Conservation (phyloP, 768 basidiomycete species). For the Coprinopsis strossmayeri region DNA sequence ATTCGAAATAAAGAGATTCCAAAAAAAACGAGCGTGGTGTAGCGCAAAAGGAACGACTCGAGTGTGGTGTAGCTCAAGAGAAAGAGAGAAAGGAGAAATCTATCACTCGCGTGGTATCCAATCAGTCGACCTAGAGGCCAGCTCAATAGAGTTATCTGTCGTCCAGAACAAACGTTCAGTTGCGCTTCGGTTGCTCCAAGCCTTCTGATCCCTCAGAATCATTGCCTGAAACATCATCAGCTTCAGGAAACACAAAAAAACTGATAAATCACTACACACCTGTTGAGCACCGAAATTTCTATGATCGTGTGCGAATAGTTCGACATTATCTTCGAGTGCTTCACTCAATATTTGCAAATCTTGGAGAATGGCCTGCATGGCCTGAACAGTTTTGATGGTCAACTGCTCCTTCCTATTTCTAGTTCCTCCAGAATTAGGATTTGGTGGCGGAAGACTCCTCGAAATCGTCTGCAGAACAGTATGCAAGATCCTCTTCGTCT, state of each 20-base stretch:
- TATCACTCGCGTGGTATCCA: conserved; percentile 71
- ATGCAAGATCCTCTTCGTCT: conserved; percentile 89
- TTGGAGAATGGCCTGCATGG: conserved; percentile 78
- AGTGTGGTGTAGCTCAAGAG: conserved; percentile 6
- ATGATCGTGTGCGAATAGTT: conserved; percentile 88
- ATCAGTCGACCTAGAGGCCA: conserved; percentile 78
- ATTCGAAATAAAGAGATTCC: conserved; percentile 3
- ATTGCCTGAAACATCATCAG: conserved; percentile 57
- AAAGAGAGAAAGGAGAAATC: conserved; percentile 8
- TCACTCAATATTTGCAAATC: conserved; percentile 85
- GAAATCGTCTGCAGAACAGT: conserved; percentile 85
- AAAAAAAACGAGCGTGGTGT: conserved; percentile 5
- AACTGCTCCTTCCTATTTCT: conserved; percentile 77
- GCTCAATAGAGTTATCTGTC: conserved; percentile 83
- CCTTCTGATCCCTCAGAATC: conserved; percentile 92
- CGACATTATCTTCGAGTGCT: conserved; percentile 86
- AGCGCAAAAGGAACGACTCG: too few relatives aligned
- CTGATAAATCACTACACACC: conserved; percentile 36
- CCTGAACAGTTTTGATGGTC: conserved; percentile 65
- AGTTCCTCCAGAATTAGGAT: conserved; percentile 35
- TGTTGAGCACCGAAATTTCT: conserved; percentile 97
- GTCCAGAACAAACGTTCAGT: conserved; percentile 93
- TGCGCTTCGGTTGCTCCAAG: conserved; percentile 87
- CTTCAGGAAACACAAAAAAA: background rate
- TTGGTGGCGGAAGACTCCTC: conserved; percentile 59